Conservation (phyloP, 257 asterid species). For the Eucommia ulmoides region DNA sequence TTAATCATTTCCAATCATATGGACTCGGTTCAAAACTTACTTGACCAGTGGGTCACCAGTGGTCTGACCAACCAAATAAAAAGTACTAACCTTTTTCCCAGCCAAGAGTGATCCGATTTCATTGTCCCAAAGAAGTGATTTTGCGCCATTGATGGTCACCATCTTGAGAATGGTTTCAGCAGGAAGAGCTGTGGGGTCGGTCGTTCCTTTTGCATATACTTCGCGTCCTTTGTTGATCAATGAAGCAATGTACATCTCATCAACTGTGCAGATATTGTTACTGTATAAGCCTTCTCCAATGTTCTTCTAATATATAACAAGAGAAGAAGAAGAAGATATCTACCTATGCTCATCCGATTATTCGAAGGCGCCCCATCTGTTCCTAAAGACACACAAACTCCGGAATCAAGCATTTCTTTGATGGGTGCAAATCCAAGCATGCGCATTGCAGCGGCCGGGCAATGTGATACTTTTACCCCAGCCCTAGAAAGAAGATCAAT, state of each 20-base stretch:
- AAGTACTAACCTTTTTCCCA: conserved; percentile 58
- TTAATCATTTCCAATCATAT: no score
- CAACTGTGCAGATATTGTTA: conserved; percentile 42
- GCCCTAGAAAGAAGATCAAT: conserved; percentile 35
- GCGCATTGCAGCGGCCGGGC: conserved; percentile 90
- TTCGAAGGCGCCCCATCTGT: conserved; percentile 86
- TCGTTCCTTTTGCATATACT: conserved; percentile 39
- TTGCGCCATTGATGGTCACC: conserved; percentile 69
- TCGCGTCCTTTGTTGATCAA: conserved; percentile 73
- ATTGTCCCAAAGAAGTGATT: conserved; percentile 60
- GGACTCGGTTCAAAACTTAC: no score
- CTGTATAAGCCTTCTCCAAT: no score
- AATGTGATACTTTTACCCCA: conserved; percentile 76
- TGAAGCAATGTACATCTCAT: conserved; percentile 86
- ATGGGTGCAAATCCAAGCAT: conserved; percentile 78
- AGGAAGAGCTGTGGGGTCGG: conserved; percentile 65
- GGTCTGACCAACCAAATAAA: no score
- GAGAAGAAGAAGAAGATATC: no score
- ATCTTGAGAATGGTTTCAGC: conserved; percentile 67
- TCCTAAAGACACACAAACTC: conserved; percentile 71
- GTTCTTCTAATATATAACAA: no score
- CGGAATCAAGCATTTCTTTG: conserved; percentile 60
- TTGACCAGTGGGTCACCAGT: no score
- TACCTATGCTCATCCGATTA: conserved; percentile 87
- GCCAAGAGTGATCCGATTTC: conserved; percentile 76